phyloP scores from a whole-genome alignment of 306 rosid species.

The Cicer arietinum region DNA sequence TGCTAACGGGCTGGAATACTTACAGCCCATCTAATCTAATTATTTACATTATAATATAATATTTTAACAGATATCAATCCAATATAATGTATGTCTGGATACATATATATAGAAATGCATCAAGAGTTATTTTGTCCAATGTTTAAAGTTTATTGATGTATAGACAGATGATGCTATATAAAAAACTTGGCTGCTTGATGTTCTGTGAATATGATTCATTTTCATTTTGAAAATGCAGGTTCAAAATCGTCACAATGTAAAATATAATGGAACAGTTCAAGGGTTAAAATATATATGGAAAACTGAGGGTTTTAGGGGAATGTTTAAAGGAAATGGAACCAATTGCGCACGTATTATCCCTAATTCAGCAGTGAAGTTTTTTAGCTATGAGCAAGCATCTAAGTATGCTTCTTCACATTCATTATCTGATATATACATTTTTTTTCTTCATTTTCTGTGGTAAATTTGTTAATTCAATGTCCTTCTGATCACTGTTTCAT shows the following conservation, averaged over 20 bases:
- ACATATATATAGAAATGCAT: neutral
- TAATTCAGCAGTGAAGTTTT: conserved; percentile 78
- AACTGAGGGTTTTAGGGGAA: conserved; percentile 65
- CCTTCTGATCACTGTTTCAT: conserved; percentile 23
- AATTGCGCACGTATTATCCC: conserved; percentile 80
- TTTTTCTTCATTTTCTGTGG: neutral
- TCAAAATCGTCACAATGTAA: conserved; percentile 58
- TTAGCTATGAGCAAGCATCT: conserved; percentile 73
- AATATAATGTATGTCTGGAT: no score
- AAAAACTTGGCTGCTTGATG: neutral
- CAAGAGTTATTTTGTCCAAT: neutral
- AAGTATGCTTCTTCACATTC: conserved; percentile 49
- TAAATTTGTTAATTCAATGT: conserved; percentile 9
- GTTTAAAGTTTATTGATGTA: conserved; percentile 25
- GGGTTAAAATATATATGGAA: conserved; percentile 71
- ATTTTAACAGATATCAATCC: no score
- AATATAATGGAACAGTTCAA: conserved; percentile 66
- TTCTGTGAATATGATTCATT: conserved; percentile 42
- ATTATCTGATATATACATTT: neutral
- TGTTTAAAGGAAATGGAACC: conserved; percentile 80
- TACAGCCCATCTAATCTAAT: no score
- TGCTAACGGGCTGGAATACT: no score
- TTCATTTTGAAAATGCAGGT: conserved; percentile 52
- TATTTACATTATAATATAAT: no score
- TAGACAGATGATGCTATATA: conserved; percentile 1